Base-by-base conservation (phyloP, 805 yeast genomes). In the Candida orba region DNA sequence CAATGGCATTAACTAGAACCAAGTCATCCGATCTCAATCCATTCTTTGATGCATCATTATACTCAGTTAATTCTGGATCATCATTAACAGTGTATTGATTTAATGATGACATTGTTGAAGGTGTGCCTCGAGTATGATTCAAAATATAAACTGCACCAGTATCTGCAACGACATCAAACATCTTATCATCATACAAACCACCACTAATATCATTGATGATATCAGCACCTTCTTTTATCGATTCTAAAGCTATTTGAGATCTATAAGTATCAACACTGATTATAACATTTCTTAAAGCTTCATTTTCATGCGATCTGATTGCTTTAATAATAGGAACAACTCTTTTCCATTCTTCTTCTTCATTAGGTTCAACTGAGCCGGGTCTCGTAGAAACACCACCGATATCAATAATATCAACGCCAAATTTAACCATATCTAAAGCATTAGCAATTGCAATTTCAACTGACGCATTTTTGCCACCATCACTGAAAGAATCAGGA, bases 341-440 rank as follows among this genome's bases (percentile, higher is more conserved):
- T 36, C 98, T 65, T 3, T 54, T 54, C 38, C 84, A 52, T 59
- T 93, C 99, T 43, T 77, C 90, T n/a, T 73, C 74, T 18, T 61
- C 72, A 3, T 73, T 55, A 0, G 84, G 81, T 43, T 78, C 86
- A 1, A 51, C 55, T 1, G 95, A 78, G 2, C 88, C 87, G 0
- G 99, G 99, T 40, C 95, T 73, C 0, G 99, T 93, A 1, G 96
- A 87, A 45, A 88, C 86, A 2, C 99, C 99, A 8, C 99, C 99
- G 43, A 93, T 73, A 60, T 93, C 99, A 33, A 93, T 70, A 27
- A 93, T 84, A 24, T 71, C 69, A n/a, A 89, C 86, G 2, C 87
- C 89, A 20, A 72, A 65, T 0, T 60, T 53, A 6, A 78, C 71
- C 71, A 85, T 72, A 33, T 62, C 50, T 34, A 63, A 58, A 0